phyloP scores from a whole-genome alignment of 2,329 filamentous ascomycete genomes.

The Fusarium humuli region DNA sequence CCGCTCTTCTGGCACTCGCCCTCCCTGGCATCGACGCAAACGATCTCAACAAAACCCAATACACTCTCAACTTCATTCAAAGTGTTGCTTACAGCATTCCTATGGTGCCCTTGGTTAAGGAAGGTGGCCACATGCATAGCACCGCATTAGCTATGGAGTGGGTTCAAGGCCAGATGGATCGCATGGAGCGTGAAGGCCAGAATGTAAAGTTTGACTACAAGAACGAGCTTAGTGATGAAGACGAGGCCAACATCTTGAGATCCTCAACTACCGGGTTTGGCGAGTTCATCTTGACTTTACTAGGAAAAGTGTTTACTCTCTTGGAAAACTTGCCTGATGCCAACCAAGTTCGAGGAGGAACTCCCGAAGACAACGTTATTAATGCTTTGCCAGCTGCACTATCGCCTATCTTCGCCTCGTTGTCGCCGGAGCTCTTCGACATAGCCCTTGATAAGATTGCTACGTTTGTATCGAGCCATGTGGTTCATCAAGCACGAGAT shows the following conservation, averaged over 20 bases:
- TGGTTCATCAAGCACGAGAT: conserved; percentile 95
- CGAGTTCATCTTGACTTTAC: conserved; percentile 89
- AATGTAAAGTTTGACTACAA: conserved; percentile 88
- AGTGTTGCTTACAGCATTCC: conserved; percentile 96
- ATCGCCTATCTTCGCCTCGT: conserved; percentile 86
- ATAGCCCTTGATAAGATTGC: conserved; percentile 91
- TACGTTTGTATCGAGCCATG: conserved; percentile 90
- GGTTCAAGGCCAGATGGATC: conserved; percentile 93
- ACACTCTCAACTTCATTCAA: conserved; percentile 95
- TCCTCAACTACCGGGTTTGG: conserved; percentile 95
- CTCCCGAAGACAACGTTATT: conserved; percentile 96
- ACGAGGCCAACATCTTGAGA: conserved; percentile 87
- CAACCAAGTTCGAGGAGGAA: conserved; percentile 86
- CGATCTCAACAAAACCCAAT: conserved; percentile 94
- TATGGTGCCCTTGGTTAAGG: conserved; percentile 76
- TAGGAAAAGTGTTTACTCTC: conserved; percentile 94
- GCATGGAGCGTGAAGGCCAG: conserved; percentile 89
- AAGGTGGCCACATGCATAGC: conserved; percentile 74
- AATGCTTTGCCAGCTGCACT: conserved; percentile 94
- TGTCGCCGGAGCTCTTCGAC: conserved; percentile 94
- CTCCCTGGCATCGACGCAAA: conserved; percentile 97
- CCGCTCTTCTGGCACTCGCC: conserved; percentile 89
- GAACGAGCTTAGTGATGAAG: conserved; percentile 82
- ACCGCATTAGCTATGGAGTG: conserved; percentile 87
- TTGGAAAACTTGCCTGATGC: conserved; percentile 95